These are phyloP conservation scores for Ilyonectria destructans DNA, from an alignment of 2,329 filamentous ascomycete genomes.

Conservation along the genomic window DNA sequence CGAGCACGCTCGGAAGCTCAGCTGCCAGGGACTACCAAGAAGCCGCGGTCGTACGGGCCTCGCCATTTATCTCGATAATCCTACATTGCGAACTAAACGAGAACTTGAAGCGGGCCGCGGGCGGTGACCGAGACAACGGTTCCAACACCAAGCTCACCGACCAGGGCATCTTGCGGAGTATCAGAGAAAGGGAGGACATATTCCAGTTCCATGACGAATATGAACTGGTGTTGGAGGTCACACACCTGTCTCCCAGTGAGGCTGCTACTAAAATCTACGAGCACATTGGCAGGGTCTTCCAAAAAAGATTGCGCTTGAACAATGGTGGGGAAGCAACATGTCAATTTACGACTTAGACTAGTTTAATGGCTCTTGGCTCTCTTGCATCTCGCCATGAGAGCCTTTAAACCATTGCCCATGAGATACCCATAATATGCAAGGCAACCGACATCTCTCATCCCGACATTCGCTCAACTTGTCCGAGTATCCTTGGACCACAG, in stretches of 20 bases:
- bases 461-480: neutral
- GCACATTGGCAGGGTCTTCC: neutral
- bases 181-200: slow-evolving; percentile 19
- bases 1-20: neutral
- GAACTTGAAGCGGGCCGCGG: slow-evolving; percentile 3
- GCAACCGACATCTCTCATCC: neutral
- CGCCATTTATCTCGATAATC: slow-evolving; percentile 10
- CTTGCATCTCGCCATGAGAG: neutral
- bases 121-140: neutral
- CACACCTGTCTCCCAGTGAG: neutral
- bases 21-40: slow-evolving; percentile 6
- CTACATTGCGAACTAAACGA: slow-evolving; percentile 1
- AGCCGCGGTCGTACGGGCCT: neutral
- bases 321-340: too few relatives aligned
- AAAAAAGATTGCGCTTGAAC: neutral
- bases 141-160: slow-evolving; percentile 15
- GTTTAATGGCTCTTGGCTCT: neutral
- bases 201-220: slow-evolving; percentile 5
- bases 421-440: neutral
- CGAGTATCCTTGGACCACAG: neutral
- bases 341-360: neutral
- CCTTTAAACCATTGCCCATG: neutral
- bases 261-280: slow-evolving; percentile 1
- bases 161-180: neutral
- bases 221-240: slow-evolving; percentile 20